Conservation (phyloP, 2,329 filamentous ascomycete species). For the Pseudogymnoascus sp. region DNA sequence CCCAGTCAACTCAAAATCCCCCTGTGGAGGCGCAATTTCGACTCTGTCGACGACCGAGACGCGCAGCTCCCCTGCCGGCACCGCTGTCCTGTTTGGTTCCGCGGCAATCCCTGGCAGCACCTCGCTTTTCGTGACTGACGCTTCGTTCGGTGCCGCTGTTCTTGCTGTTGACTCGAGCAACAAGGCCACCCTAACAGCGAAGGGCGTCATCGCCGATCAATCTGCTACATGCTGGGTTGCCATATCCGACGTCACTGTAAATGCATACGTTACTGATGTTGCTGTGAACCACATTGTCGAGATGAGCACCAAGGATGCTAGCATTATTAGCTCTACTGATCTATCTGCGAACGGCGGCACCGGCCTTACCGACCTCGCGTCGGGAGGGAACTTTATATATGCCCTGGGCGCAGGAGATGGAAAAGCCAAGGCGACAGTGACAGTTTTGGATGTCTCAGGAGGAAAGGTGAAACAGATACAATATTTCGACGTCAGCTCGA, state of each 20-base stretch:
- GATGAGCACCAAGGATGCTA: slow-evolving; percentile 42
- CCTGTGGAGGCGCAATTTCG: neutral
- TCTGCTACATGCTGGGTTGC: slow-evolving; percentile 51
- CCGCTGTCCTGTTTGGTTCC: slow-evolving; percentile 48
- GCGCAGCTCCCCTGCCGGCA: slow-evolving; percentile 41
- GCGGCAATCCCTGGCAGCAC: slow-evolving; percentile 35
- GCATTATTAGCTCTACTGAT: slow-evolving; percentile 36
- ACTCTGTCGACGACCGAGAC: slow-evolving; percentile 23
- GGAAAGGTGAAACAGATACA: neutral
- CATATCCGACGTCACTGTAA: slow-evolving; percentile 38
- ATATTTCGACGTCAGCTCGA: neutral
- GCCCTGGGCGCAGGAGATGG: slow-evolving; percentile 33
- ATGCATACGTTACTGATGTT: slow-evolving; percentile 51
- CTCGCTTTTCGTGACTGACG: slow-evolving; percentile 44
- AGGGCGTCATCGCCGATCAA: slow-evolving; percentile 40
- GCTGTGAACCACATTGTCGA: slow-evolving; percentile 45
- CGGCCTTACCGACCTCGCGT: slow-evolving; percentile 46
- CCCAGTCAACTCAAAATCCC: slow-evolving; percentile 27
- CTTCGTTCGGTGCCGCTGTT: slow-evolving; percentile 47
- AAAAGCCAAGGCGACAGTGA: slow-evolving; percentile 25
- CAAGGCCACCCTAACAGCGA: slow-evolving; percentile 33
- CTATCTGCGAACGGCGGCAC: slow-evolving; percentile 35
- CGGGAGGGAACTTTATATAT: slow-evolving; percentile 47
- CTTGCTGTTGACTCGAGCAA: slow-evolving; percentile 29
- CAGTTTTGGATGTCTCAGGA: slow-evolving; percentile 31